Evolutionary conservation across 345 rosid species (phyloP).

Genomic region (rapeseed (Brassica napus)): DNA sequence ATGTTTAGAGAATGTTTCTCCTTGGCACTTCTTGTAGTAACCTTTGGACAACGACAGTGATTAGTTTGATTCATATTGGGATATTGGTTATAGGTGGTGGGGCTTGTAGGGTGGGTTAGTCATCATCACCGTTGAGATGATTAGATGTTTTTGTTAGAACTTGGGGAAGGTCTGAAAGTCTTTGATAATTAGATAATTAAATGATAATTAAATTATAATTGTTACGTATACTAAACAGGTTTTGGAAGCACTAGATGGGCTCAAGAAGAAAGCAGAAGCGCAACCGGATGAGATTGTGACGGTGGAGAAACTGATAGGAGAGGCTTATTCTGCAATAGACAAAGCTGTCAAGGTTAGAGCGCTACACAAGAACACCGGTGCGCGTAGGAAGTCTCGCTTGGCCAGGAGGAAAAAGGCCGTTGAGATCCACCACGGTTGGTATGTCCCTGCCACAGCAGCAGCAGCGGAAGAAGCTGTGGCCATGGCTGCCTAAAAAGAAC

Average conservation of each 20-base stretch:
- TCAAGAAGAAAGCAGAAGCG: constrained; percentile 82
- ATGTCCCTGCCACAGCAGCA: constrained; percentile 53
- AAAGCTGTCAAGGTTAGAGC: constrained; percentile 78
- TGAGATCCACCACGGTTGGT: constrained; percentile 91
- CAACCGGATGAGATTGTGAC: constrained; percentile 68
- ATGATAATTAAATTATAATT: not conserved
- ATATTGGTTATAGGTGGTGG: not conserved
- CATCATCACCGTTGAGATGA: not conserved
- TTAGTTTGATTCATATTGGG: not conserved
- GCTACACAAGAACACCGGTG: constrained; percentile 80
- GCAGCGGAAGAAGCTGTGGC: constrained; percentile 23
- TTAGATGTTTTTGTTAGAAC: not conserved
- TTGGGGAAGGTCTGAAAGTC: not conserved
- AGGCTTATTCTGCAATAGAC: constrained; percentile 85
- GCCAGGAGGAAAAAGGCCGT: constrained; percentile 90
- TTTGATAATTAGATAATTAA: not conserved
- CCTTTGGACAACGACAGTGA: not conserved
- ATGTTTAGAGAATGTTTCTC: constrained; percentile 1
- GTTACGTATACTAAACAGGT: constrained; percentile 48
- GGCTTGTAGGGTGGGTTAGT: constrained; percentile 2
- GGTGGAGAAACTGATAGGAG: constrained; percentile 78
- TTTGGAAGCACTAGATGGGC: constrained; percentile 68
- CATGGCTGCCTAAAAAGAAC: constrained; percentile 35
- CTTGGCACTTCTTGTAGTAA: not conserved
- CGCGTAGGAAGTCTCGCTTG: constrained; percentile 78